Percentiles rank a stretch among this genome's conserved stretches.
Evolutionary conservation across 2,329 filamentous ascomycete species (phyloP).

Genomic region (Fusarium dlaminii): DNA sequence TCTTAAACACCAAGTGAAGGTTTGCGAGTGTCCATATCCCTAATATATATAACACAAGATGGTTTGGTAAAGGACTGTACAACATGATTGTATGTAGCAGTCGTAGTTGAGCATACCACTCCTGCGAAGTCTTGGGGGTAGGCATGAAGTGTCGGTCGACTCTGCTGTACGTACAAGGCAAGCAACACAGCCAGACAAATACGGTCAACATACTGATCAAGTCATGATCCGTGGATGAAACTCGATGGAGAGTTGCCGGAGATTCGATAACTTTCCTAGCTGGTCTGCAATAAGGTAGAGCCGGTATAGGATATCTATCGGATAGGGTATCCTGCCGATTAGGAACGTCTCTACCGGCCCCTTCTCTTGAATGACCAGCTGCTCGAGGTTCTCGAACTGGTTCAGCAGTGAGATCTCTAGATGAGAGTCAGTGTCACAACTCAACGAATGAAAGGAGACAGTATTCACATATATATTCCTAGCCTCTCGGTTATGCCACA

Average conservation of each 20-base stretch:
- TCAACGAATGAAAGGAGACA: too few species aligned
- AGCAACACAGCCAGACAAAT: background rate
- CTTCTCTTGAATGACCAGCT: background rate
- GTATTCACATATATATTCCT: background rate
- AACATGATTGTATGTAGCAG: background rate
- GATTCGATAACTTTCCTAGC: rapidly evolving
- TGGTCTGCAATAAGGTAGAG: rapidly evolving
- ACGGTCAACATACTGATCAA: background rate
- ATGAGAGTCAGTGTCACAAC: background rate
- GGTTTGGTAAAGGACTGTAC: background rate
- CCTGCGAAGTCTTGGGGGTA: background rate
- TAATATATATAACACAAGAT: background rate
- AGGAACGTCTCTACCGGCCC: rapidly evolving
- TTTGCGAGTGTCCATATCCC: background rate
- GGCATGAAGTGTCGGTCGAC: background rate
- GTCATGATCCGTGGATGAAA: rapidly evolving
- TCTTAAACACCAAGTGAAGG: background rate
- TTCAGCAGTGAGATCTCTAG: background rate
- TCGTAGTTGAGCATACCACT: background rate
- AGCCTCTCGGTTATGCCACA: background rate
- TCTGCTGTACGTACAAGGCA: background rate
- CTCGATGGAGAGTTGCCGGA: rapidly evolving
- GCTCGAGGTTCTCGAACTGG: background rate
- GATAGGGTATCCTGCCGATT: rapidly evolving
- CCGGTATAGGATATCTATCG: rapidly evolving